Evolutionary conservation across 83 land plant species (phyloP).

Genomic region (Thuja plicata): DNA sequence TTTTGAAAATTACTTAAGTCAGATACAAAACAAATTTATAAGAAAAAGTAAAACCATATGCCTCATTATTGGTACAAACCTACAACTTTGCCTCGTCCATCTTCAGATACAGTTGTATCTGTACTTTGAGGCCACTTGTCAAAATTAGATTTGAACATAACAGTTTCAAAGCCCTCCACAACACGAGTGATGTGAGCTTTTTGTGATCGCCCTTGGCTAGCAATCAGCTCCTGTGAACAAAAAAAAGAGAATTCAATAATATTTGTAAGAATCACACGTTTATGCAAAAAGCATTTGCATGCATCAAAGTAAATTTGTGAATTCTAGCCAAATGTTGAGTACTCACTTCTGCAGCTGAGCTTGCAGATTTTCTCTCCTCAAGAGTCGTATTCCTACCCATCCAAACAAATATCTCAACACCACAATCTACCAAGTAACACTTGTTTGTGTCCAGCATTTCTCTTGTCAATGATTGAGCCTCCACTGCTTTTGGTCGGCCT

Average conservation of each 20-base stretch:
- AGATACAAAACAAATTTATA: neutral
- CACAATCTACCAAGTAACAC: slow-evolving; percentile 87
- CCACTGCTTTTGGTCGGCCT: slow-evolving; percentile 59
- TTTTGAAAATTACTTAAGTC: neutral
- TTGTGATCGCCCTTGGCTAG: slow-evolving; percentile 33
- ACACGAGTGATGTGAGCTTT: slow-evolving; percentile 73
- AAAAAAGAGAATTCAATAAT: neutral
- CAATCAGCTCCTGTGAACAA: slow-evolving; percentile 51
- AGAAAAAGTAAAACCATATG: neutral
- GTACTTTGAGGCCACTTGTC: slow-evolving; percentile 70
- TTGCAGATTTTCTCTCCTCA: slow-evolving; percentile 82
- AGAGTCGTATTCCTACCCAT: slow-evolving; percentile 90
- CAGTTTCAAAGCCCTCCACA: slow-evolving; percentile 96
- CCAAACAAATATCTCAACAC: slow-evolving; percentile 85
- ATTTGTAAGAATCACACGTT: neutral
- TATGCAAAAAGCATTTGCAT: neutral
- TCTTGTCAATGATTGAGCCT: slow-evolving; percentile 48
- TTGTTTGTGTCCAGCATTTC: slow-evolving; percentile 77
- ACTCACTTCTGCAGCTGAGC: slow-evolving; percentile 72
- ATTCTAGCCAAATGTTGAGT: neutral
- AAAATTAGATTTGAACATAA: slow-evolving; percentile 77
- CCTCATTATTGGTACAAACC: slow-evolving; percentile 39
- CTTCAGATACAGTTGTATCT: slow-evolving; percentile 79
- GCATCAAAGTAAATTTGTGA: neutral
- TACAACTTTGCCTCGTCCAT: slow-evolving; percentile 97